Percentiles rank a stretch among this genome's conserved stretches.
These are phyloP conservation scores for Podospora australis DNA, from an alignment of 495 filamentous ascomycete species.

Conservation along the genomic window DNA sequence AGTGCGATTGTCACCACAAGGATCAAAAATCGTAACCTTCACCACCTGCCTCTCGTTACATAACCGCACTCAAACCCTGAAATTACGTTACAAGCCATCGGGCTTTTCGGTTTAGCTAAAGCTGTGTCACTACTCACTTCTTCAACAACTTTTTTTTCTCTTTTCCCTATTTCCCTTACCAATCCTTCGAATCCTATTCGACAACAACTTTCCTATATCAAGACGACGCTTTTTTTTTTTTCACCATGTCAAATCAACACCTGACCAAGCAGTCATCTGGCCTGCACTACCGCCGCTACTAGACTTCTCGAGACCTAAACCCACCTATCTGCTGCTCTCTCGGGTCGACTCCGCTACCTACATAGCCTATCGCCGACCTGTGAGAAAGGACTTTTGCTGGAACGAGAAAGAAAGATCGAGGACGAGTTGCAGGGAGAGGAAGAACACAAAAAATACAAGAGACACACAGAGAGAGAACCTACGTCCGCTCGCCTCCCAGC, in stretches of 20 bases:
- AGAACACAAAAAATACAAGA: background rate
- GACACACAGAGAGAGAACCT: constrained; percentile 2
- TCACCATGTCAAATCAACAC: constrained; percentile 15
- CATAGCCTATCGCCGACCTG: background rate
- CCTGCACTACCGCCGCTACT: constrained; percentile 11
- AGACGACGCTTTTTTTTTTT: no score
- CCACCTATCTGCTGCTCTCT: background rate
- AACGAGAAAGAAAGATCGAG: background rate
- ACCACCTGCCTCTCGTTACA: background rate
- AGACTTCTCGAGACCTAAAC: constrained; percentile 2
- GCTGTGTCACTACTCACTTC: background rate
- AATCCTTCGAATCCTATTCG: no score
- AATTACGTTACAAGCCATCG: no score
- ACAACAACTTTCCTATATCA: background rate
- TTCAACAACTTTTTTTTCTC: background rate
- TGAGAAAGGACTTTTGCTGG: background rate
- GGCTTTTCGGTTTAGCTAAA: no score
- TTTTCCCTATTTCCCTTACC: background rate
- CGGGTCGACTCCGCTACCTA: background rate
- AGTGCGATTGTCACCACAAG: background rate
- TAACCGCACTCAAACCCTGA: background rate
- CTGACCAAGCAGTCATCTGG: constrained; percentile 17
- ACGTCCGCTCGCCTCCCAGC: constrained; percentile 6
- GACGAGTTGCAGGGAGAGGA: background rate
- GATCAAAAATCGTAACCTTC: background rate